phyloP scores from a whole-genome alignment of 768 basidiomycete genomes.

The Leucocoprinus sp. region DNA sequence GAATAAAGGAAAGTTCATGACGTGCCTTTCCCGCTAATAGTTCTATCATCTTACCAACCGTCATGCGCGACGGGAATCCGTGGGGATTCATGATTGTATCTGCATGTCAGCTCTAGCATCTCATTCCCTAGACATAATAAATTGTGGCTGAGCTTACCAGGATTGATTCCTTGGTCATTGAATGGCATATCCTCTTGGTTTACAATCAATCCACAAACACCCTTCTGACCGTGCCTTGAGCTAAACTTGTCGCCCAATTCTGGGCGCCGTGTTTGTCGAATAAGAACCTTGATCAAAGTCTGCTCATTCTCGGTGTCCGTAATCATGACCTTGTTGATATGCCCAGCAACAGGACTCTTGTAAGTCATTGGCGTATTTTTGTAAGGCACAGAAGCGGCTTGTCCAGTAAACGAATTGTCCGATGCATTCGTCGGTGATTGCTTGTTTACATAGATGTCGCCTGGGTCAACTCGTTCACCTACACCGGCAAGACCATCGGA shows the following conservation, averaged over 20 bases:
- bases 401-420: constrained; percentile 81
- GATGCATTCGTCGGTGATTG: constrained; percentile 94
- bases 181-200: constrained; percentile 99
- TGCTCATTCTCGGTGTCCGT: constrained; percentile 96
- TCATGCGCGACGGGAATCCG: constrained; percentile 99
- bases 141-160: constrained; percentile 42
- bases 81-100: constrained; percentile 99
- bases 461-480: constrained; percentile 88
- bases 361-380: constrained; percentile 90
- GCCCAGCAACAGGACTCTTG: constrained; percentile 88
- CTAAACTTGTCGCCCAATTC: constrained; percentile 99
- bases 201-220: constrained; percentile 97
- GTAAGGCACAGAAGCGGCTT: constrained; percentile 78
- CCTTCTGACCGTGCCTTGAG: constrained; percentile 96
- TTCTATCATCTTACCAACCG: constrained; percentile 99
- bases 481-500: constrained; percentile 90
- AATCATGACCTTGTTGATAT: constrained; percentile 97
- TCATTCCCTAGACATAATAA: constrained; percentile 5
- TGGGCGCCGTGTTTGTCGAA: constrained; percentile 92
- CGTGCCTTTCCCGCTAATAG: constrained; percentile 86
- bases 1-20: constrained; percentile 5
- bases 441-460: constrained; percentile 94
- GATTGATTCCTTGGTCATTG: constrained; percentile 93
- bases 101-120: constrained; percentile 19
- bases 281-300: constrained; percentile 92